phyloP scores from a whole-genome alignment of 31 red algal genomes.

The Bonnemaisonia californica region DNA sequence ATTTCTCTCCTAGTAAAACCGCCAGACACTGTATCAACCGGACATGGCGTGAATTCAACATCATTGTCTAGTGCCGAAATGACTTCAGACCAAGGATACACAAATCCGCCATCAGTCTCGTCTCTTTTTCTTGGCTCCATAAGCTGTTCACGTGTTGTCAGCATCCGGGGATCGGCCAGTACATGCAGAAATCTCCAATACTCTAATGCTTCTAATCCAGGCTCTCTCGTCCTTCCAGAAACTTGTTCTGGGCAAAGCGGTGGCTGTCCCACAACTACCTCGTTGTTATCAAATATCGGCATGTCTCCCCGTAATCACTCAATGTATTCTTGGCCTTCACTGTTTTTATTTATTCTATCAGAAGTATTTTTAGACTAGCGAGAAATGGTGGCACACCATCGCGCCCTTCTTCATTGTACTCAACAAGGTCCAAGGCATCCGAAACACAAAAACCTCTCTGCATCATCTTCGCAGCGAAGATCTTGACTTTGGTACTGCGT shows the following conservation, averaged over 20 bases:
- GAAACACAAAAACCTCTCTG: neutral
- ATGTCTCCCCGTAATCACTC: neutral
- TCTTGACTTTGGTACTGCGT: neutral
- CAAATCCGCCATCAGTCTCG: constrained; percentile 7
- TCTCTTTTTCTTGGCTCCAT: neutral
- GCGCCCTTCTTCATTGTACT: neutral
- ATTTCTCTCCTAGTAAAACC: constrained; percentile 26
- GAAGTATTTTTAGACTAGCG: neutral
- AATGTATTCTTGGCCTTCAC: neutral
- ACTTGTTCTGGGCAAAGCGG: neutral
- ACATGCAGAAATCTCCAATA: neutral
- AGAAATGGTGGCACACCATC: neutral
- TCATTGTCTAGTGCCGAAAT: constrained; percentile 26
- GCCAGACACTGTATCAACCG: neutral
- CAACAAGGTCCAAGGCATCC: neutral
- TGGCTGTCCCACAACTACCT: neutral
- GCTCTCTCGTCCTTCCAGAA: neutral
- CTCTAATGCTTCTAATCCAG: neutral
- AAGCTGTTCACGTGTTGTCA: neutral
- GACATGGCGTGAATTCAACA: neutral
- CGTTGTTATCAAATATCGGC: neutral
- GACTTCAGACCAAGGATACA: constrained; percentile 12
- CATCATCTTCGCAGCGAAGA: neutral
- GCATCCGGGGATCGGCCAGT: neutral
- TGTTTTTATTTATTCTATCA: constrained; percentile 3